These are phyloP conservation scores for Canariomyces notabilis DNA, from an alignment of 2,329 filamentous ascomycete genomes.

Conservation along the genomic window DNA sequence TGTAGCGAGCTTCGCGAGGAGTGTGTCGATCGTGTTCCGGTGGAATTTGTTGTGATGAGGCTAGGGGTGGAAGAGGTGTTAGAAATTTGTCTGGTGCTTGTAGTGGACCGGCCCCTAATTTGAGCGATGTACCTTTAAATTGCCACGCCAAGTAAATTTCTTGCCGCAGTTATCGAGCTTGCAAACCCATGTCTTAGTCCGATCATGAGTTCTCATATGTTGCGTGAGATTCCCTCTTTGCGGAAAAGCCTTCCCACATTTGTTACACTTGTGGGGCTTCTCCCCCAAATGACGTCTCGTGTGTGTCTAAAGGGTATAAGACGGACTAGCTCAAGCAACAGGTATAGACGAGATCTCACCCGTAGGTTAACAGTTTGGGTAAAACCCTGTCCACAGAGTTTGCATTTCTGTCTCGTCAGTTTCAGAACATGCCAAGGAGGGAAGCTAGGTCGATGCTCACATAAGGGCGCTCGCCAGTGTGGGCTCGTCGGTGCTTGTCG, in stretches of 20 bases:
- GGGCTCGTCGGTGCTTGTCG: slow-evolving; percentile 80
- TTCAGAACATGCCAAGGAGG: background rate
- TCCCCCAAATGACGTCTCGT: slow-evolving; percentile 83
- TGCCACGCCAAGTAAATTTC: slow-evolving; percentile 83
- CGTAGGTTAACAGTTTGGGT: slow-evolving; percentile 89
- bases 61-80: slow-evolving; percentile 35
- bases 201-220: slow-evolving; percentile 75
- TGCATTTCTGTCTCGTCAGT: slow-evolving; percentile 53
- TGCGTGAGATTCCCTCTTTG: slow-evolving; percentile 81
- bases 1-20: slow-evolving; percentile 66
- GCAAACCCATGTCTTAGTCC: slow-evolving; percentile 75
- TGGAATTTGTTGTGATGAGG: slow-evolving; percentile 96
- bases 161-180: slow-evolving; percentile 79
- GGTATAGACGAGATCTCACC: slow-evolving; percentile 42
- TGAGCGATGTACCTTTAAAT: slow-evolving; percentile 79
- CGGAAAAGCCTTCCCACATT: slow-evolving; percentile 77
- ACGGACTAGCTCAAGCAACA: background rate
- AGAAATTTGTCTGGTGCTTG: background rate
- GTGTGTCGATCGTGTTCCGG: slow-evolving; percentile 60
- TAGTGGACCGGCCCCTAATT: too few species aligned
- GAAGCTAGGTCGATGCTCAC: slow-evolving; percentile 47
- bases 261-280: slow-evolving; percentile 73
- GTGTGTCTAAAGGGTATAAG: slow-evolving; percentile 58
- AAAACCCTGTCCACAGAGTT: slow-evolving; percentile 72
- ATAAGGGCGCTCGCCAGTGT: slow-evolving; percentile 88